Conservation (phyloP, 176 grass and related monocot species). For the Rhynchospora breviuscula region DNA sequence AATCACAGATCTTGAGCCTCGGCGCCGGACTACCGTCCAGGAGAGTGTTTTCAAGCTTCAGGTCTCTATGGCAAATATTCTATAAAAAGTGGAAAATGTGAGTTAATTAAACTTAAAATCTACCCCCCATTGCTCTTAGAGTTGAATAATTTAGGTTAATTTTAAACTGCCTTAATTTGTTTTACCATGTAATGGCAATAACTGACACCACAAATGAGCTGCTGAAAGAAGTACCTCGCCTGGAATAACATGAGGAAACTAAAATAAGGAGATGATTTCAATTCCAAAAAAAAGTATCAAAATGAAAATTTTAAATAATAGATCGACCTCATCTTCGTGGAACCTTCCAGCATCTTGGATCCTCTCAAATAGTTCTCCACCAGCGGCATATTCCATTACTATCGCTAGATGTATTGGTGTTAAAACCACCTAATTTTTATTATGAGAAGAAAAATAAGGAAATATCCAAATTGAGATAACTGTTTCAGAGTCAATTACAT, state of each 20-base stretch:
- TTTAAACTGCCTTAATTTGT: not conserved
- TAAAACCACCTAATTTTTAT: conserved; percentile 44
- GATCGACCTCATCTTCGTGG: conserved; percentile 76
- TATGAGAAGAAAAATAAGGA: not conserved
- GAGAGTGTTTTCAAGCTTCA: conserved; percentile 93
- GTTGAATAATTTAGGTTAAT: not conserved
- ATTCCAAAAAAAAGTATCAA: not conserved
- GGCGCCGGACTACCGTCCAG: conserved; percentile 87
- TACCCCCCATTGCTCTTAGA: not conserved
- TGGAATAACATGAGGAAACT: not conserved
- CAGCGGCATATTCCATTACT: conserved; percentile 92
- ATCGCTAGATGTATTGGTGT: conserved; percentile 80
- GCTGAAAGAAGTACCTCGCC: conserved; percentile 91
- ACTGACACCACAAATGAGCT: conserved; percentile 82
- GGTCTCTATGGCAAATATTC: conserved; percentile 82
- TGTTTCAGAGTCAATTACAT: not conserved
- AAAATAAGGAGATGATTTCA: not conserved
- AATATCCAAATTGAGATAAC: not conserved
- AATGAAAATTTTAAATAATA: not conserved
- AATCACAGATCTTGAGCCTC: conserved; percentile 83
- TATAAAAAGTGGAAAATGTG: not conserved
- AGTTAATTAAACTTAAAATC: not conserved
- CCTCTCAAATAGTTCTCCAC: conserved; percentile 92
- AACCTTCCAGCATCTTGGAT: conserved; percentile 82
- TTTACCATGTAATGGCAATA: conserved; percentile 74